Conservation (phyloP, 306 rosid species). For the Begonia fuchsioides region DNA sequence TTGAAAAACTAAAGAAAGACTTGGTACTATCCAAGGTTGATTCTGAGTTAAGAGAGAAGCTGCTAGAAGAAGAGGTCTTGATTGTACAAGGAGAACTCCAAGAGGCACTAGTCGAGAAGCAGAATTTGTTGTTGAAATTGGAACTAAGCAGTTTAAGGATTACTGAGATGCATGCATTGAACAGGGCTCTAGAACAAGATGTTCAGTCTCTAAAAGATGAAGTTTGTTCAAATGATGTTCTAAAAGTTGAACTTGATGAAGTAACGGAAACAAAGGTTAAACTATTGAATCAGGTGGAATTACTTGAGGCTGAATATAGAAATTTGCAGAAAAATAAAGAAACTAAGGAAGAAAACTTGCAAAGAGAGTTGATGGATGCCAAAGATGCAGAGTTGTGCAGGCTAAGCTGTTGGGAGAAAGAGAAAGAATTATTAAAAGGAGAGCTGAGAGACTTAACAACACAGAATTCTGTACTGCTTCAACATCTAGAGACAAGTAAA, state of each 20-base stretch:
- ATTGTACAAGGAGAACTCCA: conserved; percentile 24
- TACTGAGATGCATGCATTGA: conserved; percentile 26
- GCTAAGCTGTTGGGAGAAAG: conserved; percentile 22
- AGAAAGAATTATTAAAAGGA: conserved; percentile 19
- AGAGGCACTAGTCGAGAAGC: conserved; percentile 24
- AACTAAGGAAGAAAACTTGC: conserved; percentile 33
- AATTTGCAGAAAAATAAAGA: conserved; percentile 19
- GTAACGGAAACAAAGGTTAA: conserved; percentile 22
- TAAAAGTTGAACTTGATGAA: conserved; percentile 34
- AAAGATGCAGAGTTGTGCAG: conserved; percentile 35
- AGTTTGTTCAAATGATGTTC: conserved; percentile 23
- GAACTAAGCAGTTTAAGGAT: conserved; percentile 22
- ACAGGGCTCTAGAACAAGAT: conserved; percentile 32
- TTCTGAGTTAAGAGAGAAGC: conserved; percentile 22
- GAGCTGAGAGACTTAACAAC: conserved; percentile 16
- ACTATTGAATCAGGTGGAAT: conserved; percentile 27
- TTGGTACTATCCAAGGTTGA: conserved; percentile 37
- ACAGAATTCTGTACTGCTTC: conserved; percentile 17
- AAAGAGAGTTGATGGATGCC: conserved; percentile 19
- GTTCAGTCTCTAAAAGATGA: conserved; percentile 29
- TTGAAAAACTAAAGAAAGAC: conserved; percentile 47
- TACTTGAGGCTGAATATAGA: conserved; percentile 38
- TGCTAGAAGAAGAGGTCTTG: conserved; percentile 35
- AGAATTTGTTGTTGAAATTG: conserved; percentile 25
- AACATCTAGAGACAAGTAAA: conserved; percentile 15